Evolutionary conservation across 1,139 yeast species (phyloP).

Genomic region (Kurtzmaniella quercitrusa): DNA sequence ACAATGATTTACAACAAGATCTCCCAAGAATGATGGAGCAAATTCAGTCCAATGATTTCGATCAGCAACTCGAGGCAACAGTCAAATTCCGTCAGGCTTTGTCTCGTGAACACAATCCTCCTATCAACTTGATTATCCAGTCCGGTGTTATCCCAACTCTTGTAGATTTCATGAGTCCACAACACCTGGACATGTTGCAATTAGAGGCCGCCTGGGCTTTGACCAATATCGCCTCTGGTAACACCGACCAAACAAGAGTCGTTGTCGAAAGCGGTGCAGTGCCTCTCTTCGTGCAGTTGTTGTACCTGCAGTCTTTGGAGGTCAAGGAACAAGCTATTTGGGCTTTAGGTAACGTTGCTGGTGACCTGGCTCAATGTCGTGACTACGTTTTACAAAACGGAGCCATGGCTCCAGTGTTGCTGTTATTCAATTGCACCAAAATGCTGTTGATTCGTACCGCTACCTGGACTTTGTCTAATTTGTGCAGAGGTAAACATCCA

Average conservation of each 20-base stretch:
- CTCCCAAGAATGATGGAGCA: conserved; percentile 84
- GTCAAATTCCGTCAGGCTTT: conserved; percentile 89
- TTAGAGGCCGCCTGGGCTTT: conserved; percentile 99
- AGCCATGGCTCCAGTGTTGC: conserved; percentile 86
- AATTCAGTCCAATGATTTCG: conserved; percentile 73
- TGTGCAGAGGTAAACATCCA: conserved; percentile 95
- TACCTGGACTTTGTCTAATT: conserved; percentile 94
- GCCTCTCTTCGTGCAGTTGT: conserved; percentile 80
- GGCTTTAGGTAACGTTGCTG: conserved; percentile 99
- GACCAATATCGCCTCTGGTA: conserved; percentile 96
- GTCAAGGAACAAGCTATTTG: conserved; percentile 98
- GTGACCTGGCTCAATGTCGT: conserved; percentile 87
- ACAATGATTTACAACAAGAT: conserved; percentile 63
- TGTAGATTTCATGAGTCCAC: conserved; percentile 78
- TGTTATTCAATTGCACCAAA: conserved; percentile 74
- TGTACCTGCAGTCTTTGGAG: conserved; percentile 78
- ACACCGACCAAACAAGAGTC: conserved; percentile 80
- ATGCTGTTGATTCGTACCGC: conserved; percentile 92
- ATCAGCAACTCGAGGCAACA: conserved; percentile 82
- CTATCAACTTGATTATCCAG: conserved; percentile 88
- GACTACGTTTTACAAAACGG: conserved; percentile 81
- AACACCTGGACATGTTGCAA: conserved; percentile 82
- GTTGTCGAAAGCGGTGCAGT: conserved; percentile 95
- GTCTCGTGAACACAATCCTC: conserved; percentile 96
- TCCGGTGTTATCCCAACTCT: conserved; percentile 90